Evolutionary conservation across 305 asterid species (phyloP), one percentile per base, ranked within the genome.

Genomic region (Lippia alba): DNA sequence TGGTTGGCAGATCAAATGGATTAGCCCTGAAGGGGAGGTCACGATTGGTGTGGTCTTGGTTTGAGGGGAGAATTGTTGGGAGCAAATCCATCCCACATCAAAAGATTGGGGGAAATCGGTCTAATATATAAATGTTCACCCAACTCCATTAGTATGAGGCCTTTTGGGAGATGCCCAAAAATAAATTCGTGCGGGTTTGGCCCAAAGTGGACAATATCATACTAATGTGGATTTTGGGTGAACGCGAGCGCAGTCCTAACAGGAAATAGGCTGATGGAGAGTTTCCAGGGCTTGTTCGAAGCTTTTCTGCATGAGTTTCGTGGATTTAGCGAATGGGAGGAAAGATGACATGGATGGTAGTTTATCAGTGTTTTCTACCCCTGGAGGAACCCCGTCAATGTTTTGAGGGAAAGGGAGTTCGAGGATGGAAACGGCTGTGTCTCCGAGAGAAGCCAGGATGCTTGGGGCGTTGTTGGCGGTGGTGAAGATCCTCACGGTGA

Each of bases 241-340:
- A 90, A 91, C 0, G 91, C 92, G 0, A 87, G 72, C 24, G 85
- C 70, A 70, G 30, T 87, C 95, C 8, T 96, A 91, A 2, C 92
- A 87, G 3, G 84, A 73, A 40, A 79, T 76, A 0, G 91, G 83
- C 0, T 92, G 83, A 2, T 30, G 41, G 3, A 89, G 78, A 49
- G 55, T 61, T 56, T 79, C 51, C 0, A 89, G 66, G 12, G 79
- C 78, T 4, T 71, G 15, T 17, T 87, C 96, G 69, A 91, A 91
- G 56, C 70, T 59, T 12, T 66, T 67, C 64, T 83, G 83, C 92
- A 91, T 87, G 51, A 74, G 86, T 62, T 81, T 79, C 0, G 84
- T 80, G 44, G 92, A 76, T 1, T n/a, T 44, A 0, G 68, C 84
- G 12, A 91, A 89, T 6, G 68, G 75, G 32, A 54, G 0, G 49